A percentile compares a stretch with the other conserved stretches of the same genome.
phyloP scores from a whole-genome alignment of 257 asterid genomes.

The Solanum appendiculatum region DNA sequence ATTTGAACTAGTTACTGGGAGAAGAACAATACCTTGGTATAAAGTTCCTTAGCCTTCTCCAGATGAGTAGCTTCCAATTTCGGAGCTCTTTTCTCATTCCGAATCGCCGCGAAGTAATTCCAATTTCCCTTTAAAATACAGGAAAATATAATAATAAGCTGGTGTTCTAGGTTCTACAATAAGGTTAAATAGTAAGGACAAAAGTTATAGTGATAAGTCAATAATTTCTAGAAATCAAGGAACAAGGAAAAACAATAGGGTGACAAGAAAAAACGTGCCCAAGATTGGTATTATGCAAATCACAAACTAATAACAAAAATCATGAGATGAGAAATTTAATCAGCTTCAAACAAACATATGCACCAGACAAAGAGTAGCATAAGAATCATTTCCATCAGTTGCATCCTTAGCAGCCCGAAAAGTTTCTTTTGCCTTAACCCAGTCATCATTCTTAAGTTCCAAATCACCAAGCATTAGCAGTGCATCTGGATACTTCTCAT shows the following conservation, averaged over 20 bases:
- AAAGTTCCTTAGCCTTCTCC: constrained; percentile 96
- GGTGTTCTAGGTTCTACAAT: not conserved
- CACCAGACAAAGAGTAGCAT: constrained; percentile 97
- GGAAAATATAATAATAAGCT: constrained; percentile 13
- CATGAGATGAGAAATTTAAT: not conserved
- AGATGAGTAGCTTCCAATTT: constrained; percentile 94
- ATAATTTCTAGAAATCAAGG: not conserved
- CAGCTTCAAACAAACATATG: constrained; percentile 1
- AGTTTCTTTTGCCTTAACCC: constrained; percentile 99
- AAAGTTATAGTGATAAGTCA: not conserved
- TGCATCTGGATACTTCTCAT: constrained; percentile 87
- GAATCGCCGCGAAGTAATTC: constrained; percentile 63
- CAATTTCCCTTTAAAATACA: constrained; percentile 70
- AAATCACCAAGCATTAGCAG: constrained; percentile 93
- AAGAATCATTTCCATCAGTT: constrained; percentile 71
- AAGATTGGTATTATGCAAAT: not conserved
- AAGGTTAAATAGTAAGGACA: not conserved
- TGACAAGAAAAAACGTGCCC: not conserved
- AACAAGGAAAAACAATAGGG: not conserved
- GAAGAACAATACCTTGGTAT: constrained; percentile 56
- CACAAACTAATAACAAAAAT: constrained; percentile 1
- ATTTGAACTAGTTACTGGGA: constrained; percentile 6
- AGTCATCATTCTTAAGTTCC: constrained; percentile 98
- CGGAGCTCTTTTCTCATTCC: constrained; percentile 90
- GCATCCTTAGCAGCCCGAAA: constrained; percentile 77